A percentile compares a stretch with the other conserved stretches of the same genome.
Conservation (phyloP, 2,329 filamentous ascomycete genomes). For the Cladorrhinum sp. region DNA sequence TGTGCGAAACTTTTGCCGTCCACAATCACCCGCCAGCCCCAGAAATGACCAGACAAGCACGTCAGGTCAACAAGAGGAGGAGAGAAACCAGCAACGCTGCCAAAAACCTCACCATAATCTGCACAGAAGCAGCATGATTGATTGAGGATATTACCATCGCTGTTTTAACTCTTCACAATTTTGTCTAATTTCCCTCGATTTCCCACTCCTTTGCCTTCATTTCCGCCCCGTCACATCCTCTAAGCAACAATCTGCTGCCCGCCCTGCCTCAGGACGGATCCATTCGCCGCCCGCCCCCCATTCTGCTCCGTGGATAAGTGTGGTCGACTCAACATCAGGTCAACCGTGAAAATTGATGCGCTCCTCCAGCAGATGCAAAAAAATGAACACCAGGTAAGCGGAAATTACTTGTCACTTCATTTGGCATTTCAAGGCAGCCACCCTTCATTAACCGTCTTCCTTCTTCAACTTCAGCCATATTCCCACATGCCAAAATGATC, state of each 20-base stretch:
- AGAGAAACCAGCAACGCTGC: neutral
- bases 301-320: too few relatives aligned
- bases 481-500: too few relatives aligned
- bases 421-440: too few relatives aligned
- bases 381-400: too few relatives aligned
- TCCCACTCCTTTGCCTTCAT: neutral
- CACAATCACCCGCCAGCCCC: neutral
- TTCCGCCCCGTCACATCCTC: neutral
- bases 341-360: too few relatives aligned
- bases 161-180: neutral
- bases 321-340: too few relatives aligned
- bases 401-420: too few relatives aligned
- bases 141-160: neutral
- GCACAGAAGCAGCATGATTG: neutral
- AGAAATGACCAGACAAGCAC: neutral
- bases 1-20: neutral
- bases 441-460: too few relatives aligned
- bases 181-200: neutral
- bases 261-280: neutral
- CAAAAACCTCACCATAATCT: neutral
- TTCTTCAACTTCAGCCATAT: too few relatives aligned
- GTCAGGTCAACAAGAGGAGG: neutral
- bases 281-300: neutral
- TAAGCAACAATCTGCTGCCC: too few relatives aligned
- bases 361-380: too few relatives aligned